Conservation (phyloP, 805 yeast species). For the Pichia sporocuriosa region DNA sequence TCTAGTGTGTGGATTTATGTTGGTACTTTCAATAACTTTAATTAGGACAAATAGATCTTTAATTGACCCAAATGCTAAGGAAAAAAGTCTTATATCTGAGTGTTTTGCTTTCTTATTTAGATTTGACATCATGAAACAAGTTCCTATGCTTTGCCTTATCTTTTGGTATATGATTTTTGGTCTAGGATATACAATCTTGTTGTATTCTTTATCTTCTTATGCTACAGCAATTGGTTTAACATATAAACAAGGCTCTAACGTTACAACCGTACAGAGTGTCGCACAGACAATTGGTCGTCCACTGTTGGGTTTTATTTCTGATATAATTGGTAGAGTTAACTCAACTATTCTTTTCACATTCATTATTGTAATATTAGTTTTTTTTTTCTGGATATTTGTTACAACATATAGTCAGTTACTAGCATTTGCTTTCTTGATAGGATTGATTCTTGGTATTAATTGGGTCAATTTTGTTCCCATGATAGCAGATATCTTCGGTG, state of each 20-base stretch:
- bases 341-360: slow-evolving; percentile 33
- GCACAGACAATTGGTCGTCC: slow-evolving; percentile 49
- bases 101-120: slow-evolving; percentile 12
- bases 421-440: slow-evolving; percentile 38
- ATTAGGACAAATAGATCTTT: slow-evolving; percentile 21
- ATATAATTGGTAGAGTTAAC: slow-evolving; percentile 41
- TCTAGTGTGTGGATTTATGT: slow-evolving; percentile 23
- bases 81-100: slow-evolving; percentile 19
- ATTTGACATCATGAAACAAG: slow-evolving; percentile 12
- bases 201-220: slow-evolving; percentile 44
- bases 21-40: slow-evolving; percentile 17
- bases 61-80: slow-evolving; percentile 13
- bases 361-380: slow-evolving; percentile 32
- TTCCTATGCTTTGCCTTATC: slow-evolving; percentile 23
- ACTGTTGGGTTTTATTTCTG: slow-evolving; percentile 39
- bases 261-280: slow-evolving; percentile 41
- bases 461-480: slow-evolving; percentile 33
- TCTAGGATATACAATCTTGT: slow-evolving; percentile 29
- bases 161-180: slow-evolving; percentile 23
- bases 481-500: slow-evolving; percentile 30
- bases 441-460: slow-evolving; percentile 41
- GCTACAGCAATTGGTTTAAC: slow-evolving; percentile 43
- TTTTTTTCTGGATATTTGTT: slow-evolving; percentile 45
- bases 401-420: slow-evolving; percentile 36
- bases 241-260: slow-evolving; percentile 37